These are phyloP conservation scores for Alnus rubra DNA, from an alignment of 306 rosid species.

Conservation along the genomic window DNA sequence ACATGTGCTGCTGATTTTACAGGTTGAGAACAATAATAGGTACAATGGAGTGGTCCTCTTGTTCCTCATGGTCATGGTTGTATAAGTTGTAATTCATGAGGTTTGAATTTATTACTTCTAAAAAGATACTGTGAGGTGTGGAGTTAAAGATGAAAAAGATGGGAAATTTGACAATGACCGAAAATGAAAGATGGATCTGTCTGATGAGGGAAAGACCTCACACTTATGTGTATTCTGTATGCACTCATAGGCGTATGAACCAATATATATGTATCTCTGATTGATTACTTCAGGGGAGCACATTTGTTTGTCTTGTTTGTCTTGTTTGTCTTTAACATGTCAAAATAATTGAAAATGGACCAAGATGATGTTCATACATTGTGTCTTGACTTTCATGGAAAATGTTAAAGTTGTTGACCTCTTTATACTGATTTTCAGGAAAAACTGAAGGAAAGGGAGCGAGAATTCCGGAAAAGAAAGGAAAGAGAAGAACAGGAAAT, in stretches of 20 bases:
- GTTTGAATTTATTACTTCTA: neutral
- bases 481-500: conserved; percentile 99
- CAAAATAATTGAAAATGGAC: neutral
- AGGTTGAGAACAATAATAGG: neutral
- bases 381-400: conserved; percentile 5
- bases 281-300: neutral
- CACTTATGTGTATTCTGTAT: neutral
- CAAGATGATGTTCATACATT: neutral
- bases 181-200: neutral
- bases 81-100: neutral
- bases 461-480: conserved; percentile 89
- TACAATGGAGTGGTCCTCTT: neutral
- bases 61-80: neutral
- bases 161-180: neutral
- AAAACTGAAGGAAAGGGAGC: conserved; percentile 88
- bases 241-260: neutral
- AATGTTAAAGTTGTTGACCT: conserved; percentile 11
- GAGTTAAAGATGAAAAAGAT: neutral
- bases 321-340: neutral
- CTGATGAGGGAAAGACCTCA: neutral
- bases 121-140: neutral
- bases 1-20: neutral
- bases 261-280: neutral
- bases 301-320: neutral
- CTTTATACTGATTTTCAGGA: conserved; percentile 56